Evolutionary conservation across 2,329 filamentous ascomycete species (phyloP).

Genomic region (Neopestalotiopsis sp.): DNA sequence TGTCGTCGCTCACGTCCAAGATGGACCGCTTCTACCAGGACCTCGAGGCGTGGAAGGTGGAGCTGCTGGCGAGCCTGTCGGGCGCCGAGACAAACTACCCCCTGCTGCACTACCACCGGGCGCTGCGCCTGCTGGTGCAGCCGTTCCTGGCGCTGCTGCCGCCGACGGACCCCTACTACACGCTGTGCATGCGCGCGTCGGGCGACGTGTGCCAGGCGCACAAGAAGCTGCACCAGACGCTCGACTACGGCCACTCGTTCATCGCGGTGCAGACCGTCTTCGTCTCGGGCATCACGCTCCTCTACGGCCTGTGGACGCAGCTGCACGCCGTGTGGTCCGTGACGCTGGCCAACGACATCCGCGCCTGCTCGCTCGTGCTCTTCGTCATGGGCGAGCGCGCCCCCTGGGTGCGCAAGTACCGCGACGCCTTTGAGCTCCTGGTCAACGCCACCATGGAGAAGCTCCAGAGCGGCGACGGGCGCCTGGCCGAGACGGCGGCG

Average conservation of each 20-base stretch:
- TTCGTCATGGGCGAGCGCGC: constrained; percentile 56
- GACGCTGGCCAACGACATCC: constrained; percentile 52
- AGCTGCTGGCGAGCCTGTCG: constrained; percentile 37
- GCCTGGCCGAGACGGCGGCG: constrained; percentile 12
- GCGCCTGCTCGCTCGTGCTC: constrained; percentile 52
- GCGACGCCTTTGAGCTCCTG: constrained; percentile 51
- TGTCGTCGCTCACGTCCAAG: constrained; percentile 49
- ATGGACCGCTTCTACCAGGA: constrained; percentile 49
- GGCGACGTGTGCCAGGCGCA: constrained; percentile 47
- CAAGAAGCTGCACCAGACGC: constrained; percentile 45
- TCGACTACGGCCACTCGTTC: constrained; percentile 47
- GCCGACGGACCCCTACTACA: constrained; percentile 50
- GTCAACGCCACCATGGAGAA: constrained; percentile 52
- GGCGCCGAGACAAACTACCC: constrained; percentile 50
- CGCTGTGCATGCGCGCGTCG: constrained; percentile 44
- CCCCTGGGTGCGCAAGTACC: constrained; percentile 51
- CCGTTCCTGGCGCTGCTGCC: constrained; percentile 53
- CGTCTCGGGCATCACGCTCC: constrained; percentile 45
- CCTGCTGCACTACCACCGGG: constrained; percentile 54
- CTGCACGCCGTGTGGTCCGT: constrained; percentile 52
- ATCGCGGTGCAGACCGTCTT: constrained; percentile 49
- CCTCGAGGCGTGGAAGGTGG: constrained; percentile 51
- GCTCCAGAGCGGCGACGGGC: constrained; percentile 40
- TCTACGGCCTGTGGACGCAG: constrained; percentile 46
- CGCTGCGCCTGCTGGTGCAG: constrained; percentile 54